phyloP scores from a whole-genome alignment of 352 stramenopile species.

The Phytophthora sojae region DNA sequence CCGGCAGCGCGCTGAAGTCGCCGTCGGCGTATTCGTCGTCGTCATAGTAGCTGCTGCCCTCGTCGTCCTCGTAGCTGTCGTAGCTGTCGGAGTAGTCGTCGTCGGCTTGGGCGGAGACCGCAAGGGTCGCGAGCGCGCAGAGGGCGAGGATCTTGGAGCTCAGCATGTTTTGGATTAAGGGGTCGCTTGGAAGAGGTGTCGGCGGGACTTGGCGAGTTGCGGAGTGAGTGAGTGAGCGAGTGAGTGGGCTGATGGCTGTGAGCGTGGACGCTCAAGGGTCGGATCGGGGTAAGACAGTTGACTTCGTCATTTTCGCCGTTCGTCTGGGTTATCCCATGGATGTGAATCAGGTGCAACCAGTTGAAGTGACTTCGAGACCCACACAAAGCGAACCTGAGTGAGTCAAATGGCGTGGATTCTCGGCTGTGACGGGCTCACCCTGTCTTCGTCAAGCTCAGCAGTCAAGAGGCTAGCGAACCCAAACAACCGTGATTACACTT shows the following conservation, averaged over 20 bases:
- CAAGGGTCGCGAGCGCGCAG: constrained; percentile 24
- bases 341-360: constrained; percentile 19
- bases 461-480: not conserved
- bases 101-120: not conserved
- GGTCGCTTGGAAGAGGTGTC: not conserved
- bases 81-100: constrained; percentile 19
- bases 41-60: constrained; percentile 10
- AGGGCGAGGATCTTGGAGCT: constrained; percentile 27
- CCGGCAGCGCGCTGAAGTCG: constrained; percentile 24
- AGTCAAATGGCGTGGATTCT: constrained; percentile 11
- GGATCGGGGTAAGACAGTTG: too few species aligned
- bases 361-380: not conserved
- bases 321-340: constrained; percentile 2
- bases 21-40: constrained; percentile 5
- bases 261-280: too few species aligned
- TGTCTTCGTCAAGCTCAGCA: not conserved
- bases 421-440: constrained; percentile 5
- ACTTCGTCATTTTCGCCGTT: constrained; percentile 7
- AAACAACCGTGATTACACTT: not conserved
- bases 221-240: constrained; percentile 23
- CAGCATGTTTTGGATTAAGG: constrained; percentile 13
- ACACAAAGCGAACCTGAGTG: not conserved
- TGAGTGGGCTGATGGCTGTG: too few species aligned
- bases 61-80: constrained; percentile 12
- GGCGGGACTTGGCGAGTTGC: constrained; percentile 14